These are phyloP conservation scores for Pyricularia grisea DNA, from an alignment of 2,329 filamentous ascomycete species.

Conservation along the genomic window DNA sequence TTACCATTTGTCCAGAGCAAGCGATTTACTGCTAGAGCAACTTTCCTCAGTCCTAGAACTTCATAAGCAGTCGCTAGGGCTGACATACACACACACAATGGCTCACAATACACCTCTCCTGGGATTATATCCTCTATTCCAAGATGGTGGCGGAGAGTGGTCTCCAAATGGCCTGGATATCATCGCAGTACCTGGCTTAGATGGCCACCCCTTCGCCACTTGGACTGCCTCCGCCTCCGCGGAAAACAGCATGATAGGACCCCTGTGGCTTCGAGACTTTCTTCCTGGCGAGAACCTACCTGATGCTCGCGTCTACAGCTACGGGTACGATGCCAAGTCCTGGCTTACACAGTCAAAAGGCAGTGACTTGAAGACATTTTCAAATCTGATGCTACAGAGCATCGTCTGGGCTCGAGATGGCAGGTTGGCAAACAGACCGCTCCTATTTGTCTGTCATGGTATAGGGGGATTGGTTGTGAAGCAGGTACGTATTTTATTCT, in stretches of 20 bases:
- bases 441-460: background rate
- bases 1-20: background rate
- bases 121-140: background rate
- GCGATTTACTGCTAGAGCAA: background rate
- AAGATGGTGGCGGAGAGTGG: background rate
- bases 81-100: background rate
- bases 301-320: background rate
- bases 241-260: background rate
- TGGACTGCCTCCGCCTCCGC: background rate
- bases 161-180: background rate
- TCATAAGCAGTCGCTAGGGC: background rate
- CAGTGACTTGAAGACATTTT: background rate
- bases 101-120: background rate
- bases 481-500: background rate
- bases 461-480: background rate
- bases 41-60: background rate
- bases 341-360: background rate
- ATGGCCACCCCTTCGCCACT: background rate
- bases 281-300: background rate
- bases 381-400: background rate
- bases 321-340: background rate
- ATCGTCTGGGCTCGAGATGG: background rate
- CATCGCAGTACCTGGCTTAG: background rate
- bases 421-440: background rate
- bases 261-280: background rate